Percentiles rank a stretch among this genome's conserved stretches.
These are phyloP conservation scores for Iris macrosiphon DNA, from an alignment of 106 monocot genomes.

Conservation along the genomic window DNA sequence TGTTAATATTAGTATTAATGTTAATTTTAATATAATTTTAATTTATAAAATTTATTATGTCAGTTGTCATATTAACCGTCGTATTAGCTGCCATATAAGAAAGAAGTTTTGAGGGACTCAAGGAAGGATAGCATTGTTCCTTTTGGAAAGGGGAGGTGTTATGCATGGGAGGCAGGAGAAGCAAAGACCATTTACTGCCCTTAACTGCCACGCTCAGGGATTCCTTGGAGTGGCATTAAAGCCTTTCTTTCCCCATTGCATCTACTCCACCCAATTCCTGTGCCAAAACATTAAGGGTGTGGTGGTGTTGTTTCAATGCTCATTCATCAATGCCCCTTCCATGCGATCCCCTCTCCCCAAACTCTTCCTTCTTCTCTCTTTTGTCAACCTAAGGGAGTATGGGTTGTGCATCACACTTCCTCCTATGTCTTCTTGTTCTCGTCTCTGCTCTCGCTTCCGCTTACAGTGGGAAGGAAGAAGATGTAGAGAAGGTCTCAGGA, in stretches of 20 bases:
- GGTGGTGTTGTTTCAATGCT: not conserved
- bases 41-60: too few relatives aligned
- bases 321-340: conserved; percentile 4
- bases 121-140: too few relatives aligned
- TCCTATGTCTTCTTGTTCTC: conserved; percentile 12
- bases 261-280: conserved; percentile 15
- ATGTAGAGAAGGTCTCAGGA: conserved; percentile 4
- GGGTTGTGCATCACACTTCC: conserved; percentile 12
- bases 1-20: too few relatives aligned
- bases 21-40: too few relatives aligned
- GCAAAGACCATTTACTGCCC: conserved; percentile 3
- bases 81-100: too few relatives aligned
- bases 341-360: not conserved
- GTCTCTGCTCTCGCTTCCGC: conserved; percentile 7
- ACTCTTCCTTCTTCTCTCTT: not conserved
- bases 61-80: too few relatives aligned
- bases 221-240: too few relatives aligned
- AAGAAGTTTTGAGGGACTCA: too few relatives aligned
- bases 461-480: not conserved
- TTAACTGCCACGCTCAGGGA: too few relatives aligned
- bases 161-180: conserved; percentile 13
- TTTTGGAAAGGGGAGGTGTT: too few relatives aligned
- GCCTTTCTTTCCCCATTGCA: too few relatives aligned
- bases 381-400: conserved; percentile 1
- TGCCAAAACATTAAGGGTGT: not conserved